Evolutionary conservation across 768 basidiomycete genomes (phyloP).

Genomic region (Stropharia rugosoannulata): DNA sequence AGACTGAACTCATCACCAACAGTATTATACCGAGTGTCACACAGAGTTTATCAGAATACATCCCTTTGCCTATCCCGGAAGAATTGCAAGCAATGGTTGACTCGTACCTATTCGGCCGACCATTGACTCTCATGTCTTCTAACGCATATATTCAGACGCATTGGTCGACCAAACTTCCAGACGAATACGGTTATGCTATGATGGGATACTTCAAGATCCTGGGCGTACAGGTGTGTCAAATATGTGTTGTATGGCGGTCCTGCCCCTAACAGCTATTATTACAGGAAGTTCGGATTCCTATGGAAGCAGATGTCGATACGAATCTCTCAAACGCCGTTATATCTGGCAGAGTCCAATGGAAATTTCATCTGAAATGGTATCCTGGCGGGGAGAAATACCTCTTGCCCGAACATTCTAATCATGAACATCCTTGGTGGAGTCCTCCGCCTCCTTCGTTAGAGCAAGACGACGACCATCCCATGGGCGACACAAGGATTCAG

Average conservation of each 20-base stretch:
- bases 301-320: neutral
- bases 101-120: constrained; percentile 34
- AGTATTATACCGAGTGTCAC: too few relatives aligned
- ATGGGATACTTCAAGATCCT: constrained; percentile 49
- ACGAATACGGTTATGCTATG: constrained; percentile 39
- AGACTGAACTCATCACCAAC: neutral
- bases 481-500: neutral
- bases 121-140: constrained; percentile 41
- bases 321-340: neutral
- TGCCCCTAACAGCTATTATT: neutral
- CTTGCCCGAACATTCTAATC: constrained; percentile 8
- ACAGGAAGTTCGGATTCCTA: constrained; percentile 20
- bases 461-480: neutral
- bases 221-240: constrained; percentile 32
- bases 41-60: neutral
- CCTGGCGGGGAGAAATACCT: constrained; percentile 47
- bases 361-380: constrained; percentile 45
- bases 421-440: constrained; percentile 24
- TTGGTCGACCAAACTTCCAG: constrained; percentile 30
- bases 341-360: constrained; percentile 41
- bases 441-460: neutral
- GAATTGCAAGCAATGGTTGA: constrained; percentile 44
- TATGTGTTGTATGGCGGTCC: neutral
- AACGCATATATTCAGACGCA: constrained; percentile 20
- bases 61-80: constrained; percentile 34